Evolutionary conservation across 164 flowering plant species (phyloP), one percentile per base, ranked within the genome.

Genomic region (Tetracentron sinense): DNA sequence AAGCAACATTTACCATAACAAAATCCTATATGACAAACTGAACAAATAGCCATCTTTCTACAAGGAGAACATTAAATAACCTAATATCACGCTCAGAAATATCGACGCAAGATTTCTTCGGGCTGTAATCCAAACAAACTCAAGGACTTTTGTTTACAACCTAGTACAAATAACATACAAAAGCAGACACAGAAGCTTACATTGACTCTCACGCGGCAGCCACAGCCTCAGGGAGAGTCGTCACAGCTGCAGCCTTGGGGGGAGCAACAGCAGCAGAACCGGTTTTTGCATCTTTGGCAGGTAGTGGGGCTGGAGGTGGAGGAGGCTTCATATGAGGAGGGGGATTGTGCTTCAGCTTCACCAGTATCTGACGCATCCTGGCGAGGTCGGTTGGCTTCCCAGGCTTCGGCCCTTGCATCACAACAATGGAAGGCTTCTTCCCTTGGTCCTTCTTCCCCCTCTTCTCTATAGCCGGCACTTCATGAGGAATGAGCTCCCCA

Each of bases 331-430:
- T 61, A 65, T 83, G 84, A 50, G 69, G 64, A 12, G 83, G 83
- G 28, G 87, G 58, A 11, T 70, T 69, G 64, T 85, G 85, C 72
- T 83, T 83, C 58, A 85, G 73, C 72, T 79, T 85, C 53, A 79
- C 7, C 14, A 85, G 77, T 56, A 84, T 69, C 50, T 83, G 89
- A 19, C 84, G 70, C 90, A 83, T 81, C 61, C 87, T 78, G n/a
- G 83, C 53, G 4, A 81, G 84, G 17, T 85, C 85, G 33, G 90
- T 75, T 27, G 90, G 90, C 56, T 81, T 85, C 19, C 87, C 89
- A 10, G 86, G 86, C 54, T 82, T 79, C 12, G 89, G 89, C 5
- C 88, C 86, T 58, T 78, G 84, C 49, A 82, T 60, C 50, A 81
- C 79, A 26, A 48, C 51, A 35, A 84, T 51, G 12, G 77, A 65